phyloP scores from a whole-genome alignment of 2,329 filamentous ascomycete genomes.

The Huntiella moniliformis region DNA sequence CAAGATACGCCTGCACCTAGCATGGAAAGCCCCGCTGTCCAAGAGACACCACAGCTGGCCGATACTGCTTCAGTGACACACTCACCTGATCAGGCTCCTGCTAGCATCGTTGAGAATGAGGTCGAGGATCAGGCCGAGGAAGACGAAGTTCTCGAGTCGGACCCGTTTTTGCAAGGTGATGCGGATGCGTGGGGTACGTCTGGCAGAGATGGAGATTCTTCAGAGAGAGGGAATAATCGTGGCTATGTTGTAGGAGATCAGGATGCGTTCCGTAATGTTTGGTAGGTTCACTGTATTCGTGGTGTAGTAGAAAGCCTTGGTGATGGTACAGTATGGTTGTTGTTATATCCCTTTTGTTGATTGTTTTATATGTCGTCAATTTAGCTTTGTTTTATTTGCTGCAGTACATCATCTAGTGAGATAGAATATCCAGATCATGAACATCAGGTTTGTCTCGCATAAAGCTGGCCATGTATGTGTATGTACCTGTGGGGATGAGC shows the following conservation, averaged over 20 bases:
- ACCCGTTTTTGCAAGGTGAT: conserved; percentile 10
- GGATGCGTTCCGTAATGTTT: conserved; percentile 30
- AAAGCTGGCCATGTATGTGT: no score
- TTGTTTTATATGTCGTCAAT: conserved; percentile 2
- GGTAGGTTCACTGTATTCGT: conserved; percentile 15
- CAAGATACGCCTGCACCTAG: no score
- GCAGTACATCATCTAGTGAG: neutral
- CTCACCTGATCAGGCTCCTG: no score
- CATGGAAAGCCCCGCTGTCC: no score
- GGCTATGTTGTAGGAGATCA: conserved; percentile 19
- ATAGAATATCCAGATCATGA: no score
- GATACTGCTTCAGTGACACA: no score
- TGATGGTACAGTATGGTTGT: no score
- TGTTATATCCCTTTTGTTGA: neutral
- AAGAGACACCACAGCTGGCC: no score
- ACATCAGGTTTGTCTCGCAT: no score
- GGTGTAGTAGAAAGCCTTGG: neutral
- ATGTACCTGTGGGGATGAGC: no score
- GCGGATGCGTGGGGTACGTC: neutral
- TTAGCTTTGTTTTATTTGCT: conserved; percentile 3
- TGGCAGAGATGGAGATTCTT: neutral
- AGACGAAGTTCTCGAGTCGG: neutral
- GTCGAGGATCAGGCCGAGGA: neutral
- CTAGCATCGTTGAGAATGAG: no score
- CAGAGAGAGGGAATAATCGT: neutral